Evolutionary conservation across 2,329 filamentous ascomycete species (phyloP).

Genomic region (Ceratocystis diversiconidia): DNA sequence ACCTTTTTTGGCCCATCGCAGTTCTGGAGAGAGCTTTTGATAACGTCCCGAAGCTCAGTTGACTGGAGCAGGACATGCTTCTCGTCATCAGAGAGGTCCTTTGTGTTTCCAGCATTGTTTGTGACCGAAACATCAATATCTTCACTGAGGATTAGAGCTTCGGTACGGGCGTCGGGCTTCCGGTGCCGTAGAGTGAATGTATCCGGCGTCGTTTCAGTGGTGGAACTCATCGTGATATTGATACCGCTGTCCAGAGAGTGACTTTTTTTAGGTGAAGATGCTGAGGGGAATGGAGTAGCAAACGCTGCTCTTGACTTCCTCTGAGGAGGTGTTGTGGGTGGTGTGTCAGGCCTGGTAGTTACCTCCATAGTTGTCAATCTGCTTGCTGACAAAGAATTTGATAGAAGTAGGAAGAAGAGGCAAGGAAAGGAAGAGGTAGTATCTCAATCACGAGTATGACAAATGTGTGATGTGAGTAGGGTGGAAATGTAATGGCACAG

Average conservation of each 20-base stretch:
- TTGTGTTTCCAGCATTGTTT: constrained; percentile 16
- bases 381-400: neutral
- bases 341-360: constrained; percentile 8
- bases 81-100: constrained; percentile 21
- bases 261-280: neutral
- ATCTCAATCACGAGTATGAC: neutral
- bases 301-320: constrained; percentile 11
- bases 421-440: neutral
- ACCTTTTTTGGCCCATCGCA: constrained; percentile 5
- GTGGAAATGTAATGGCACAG: neutral
- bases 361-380: constrained; percentile 3
- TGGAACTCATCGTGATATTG: neutral
- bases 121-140: constrained; percentile 18
- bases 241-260: neutral
- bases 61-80: constrained; percentile 14
- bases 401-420: neutral
- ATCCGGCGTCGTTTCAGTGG: neutral
- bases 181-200: constrained; percentile 2
- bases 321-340: constrained; percentile 11
- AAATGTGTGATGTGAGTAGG: neutral
- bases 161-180: constrained; percentile 1
- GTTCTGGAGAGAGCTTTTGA: constrained; percentile 8
- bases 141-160: constrained; percentile 18
- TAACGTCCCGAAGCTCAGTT: constrained; percentile 10
- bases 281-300: constrained; percentile 9